Percentiles rank a stretch among this genome's conserved stretches.
Conservation (phyloP, 1,284 basidiomycete species). For the Ceratobasidium sp. region DNA sequence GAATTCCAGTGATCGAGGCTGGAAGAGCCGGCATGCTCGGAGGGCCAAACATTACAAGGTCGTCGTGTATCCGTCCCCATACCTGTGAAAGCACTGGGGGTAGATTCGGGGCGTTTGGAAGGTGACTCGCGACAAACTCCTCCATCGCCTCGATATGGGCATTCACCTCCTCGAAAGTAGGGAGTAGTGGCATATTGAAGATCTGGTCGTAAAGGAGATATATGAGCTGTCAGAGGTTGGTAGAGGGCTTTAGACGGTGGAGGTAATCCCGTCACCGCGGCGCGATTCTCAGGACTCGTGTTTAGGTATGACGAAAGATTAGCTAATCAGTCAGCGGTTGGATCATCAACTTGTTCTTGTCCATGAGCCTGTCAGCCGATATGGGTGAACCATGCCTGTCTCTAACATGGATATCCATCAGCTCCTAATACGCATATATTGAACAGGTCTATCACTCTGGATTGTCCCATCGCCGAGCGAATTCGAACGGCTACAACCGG, state of each 20-base stretch:
- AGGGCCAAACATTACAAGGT: slow-evolving; percentile 77
- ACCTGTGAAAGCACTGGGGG: slow-evolving; percentile 63
- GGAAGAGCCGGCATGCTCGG: slow-evolving; percentile 65
- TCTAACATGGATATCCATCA: background rate
- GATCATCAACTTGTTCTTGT: background rate
- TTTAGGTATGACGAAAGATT: slow-evolving; percentile 20
- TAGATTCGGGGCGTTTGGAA: slow-evolving; percentile 64
- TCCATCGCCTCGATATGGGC: slow-evolving; percentile 71
- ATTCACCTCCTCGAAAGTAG: slow-evolving; percentile 69
- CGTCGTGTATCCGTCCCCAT: slow-evolving; percentile 72
- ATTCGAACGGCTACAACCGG: slow-evolving; percentile 1
- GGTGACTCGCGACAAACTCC: slow-evolving; percentile 63
- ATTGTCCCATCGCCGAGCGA: slow-evolving; percentile 21
- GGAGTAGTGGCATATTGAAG: slow-evolving; percentile 15
- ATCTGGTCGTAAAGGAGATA: background rate
- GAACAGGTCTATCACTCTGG: slow-evolving; percentile 27
- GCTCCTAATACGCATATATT: background rate
- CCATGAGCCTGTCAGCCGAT: slow-evolving; percentile 15
- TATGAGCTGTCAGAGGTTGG: slow-evolving; percentile 12
- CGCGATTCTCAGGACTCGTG: slow-evolving; percentile 13
- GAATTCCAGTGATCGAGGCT: slow-evolving; percentile 62
- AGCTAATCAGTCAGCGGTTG: background rate
- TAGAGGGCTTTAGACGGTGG: slow-evolving; percentile 4
- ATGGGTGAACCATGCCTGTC: slow-evolving; percentile 17
- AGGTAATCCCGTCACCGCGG: slow-evolving; percentile 1